A percentile compares a stretch with the other conserved stretches of the same genome.
These are phyloP conservation scores for Aurantiochytrium sp. DNA, from an alignment of 108 stramenopile species.

Conservation along the genomic window DNA sequence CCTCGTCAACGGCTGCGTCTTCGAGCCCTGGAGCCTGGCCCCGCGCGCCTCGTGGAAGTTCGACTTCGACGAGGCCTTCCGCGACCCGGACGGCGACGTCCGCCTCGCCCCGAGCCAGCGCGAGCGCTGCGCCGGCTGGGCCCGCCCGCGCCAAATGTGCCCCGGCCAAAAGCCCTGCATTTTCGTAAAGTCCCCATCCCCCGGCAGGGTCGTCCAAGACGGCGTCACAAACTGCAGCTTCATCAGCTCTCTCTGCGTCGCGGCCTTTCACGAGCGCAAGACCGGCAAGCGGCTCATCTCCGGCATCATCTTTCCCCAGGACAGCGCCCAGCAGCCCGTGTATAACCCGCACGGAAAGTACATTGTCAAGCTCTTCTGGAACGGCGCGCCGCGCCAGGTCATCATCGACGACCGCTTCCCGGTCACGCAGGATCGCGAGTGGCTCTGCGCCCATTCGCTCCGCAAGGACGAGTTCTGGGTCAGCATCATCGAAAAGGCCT, in stretches of 20 bases:
- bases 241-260: constrained; percentile 79
- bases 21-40: background rate
- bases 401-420: constrained; percentile 84
- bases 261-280: constrained; percentile 72
- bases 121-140: background rate
- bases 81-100: constrained; percentile 1
- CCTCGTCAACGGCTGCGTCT: background rate
- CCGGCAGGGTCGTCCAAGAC: constrained; percentile 71
- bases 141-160: background rate
- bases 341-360: constrained; percentile 84
- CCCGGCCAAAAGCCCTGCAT: background rate
- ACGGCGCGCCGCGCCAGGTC: constrained; percentile 77
- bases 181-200: constrained; percentile 23
- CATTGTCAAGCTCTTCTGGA: constrained; percentile 84
- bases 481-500: constrained; percentile 87
- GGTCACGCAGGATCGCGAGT: constrained; percentile 61
- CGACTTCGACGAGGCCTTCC: background rate
- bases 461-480: constrained; percentile 74
- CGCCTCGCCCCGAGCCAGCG: background rate
- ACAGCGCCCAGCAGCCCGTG: constrained; percentile 56
- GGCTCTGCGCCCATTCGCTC: constrained; percentile 70
- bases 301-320: constrained; percentile 74
- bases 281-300: constrained; percentile 64
- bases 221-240: constrained; percentile 85
- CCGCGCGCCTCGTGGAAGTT: background rate